phyloP scores from a whole-genome alignment of 176 grass and related monocot species.

The Urochloa ruziziensis region DNA sequence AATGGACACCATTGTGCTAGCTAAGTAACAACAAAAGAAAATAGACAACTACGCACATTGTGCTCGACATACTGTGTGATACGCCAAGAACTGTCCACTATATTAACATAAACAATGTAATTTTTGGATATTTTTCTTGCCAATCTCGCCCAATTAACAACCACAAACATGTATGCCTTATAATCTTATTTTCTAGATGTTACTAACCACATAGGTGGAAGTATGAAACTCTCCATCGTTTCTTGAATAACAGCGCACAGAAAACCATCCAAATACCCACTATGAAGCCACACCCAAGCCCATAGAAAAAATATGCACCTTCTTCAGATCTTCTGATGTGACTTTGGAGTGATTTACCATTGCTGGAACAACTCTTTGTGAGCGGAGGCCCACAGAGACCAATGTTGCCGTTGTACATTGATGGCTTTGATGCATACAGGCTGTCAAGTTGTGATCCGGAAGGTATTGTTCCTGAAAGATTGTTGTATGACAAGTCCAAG shows the following conservation, averaged over 20 bases:
- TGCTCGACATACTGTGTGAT: neutral
- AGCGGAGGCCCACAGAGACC: slow-evolving; percentile 23
- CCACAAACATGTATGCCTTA: neutral
- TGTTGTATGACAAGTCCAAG: slow-evolving; percentile 46
- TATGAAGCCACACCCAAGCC: neutral
- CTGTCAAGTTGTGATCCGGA: slow-evolving; percentile 28
- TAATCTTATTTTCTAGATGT: neutral
- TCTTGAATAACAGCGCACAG: slow-evolving; percentile 2
- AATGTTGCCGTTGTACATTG: slow-evolving; percentile 29
- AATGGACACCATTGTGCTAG: neutral
- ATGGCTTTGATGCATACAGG: slow-evolving; percentile 11
- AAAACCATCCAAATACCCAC: slow-evolving; percentile 24
- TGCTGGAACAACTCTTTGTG: neutral
- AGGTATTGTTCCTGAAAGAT: slow-evolving; percentile 35
- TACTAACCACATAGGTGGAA: neutral
- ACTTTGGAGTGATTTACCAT: too few species aligned
- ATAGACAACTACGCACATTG: too few species aligned
- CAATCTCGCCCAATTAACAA: neutral
- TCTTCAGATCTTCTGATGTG: neutral
- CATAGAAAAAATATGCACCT: neutral
- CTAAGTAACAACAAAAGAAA: too few species aligned
- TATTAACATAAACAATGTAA: neutral
- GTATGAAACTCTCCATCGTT: slow-evolving; percentile 13
- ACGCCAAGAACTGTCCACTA: neutral
- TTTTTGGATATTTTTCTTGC: neutral